Evolutionary conservation across 2,329 filamentous ascomycete genomes (phyloP).

Genomic region (Hypoxylon sp.): DNA sequence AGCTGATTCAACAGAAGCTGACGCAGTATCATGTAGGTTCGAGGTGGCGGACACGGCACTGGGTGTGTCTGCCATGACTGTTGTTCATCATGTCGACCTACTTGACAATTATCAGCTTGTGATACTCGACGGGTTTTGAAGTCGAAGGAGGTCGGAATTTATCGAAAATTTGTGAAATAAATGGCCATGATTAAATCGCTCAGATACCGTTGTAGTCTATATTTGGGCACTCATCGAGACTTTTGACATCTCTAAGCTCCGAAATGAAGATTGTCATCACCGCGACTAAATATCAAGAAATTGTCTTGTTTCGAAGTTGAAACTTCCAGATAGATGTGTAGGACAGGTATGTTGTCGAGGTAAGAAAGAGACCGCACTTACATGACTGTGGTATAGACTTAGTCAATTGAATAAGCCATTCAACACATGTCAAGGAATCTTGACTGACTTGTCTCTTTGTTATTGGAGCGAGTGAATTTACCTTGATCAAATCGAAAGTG

Average conservation of each 20-base stretch:
- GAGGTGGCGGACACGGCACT: conserved; percentile 42
- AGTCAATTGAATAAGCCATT: conserved; percentile 15
- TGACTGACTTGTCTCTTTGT: conserved; percentile 7
- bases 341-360: neutral
- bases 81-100: conserved; percentile 64
- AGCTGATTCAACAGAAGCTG: conserved; percentile 39
- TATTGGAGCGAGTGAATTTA: conserved; percentile 4
- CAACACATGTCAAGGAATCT: conserved; percentile 7
- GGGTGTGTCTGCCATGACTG: conserved; percentile 54
- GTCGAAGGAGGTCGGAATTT: neutral
- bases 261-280: conserved; percentile 73
- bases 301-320: neutral
- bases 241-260: conserved; percentile 72
- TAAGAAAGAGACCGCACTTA: conserved; percentile 27
- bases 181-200: conserved; percentile 64
- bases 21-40: conserved; percentile 34
- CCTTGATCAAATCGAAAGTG: neutral
- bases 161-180: neutral
- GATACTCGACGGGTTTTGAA: conserved; percentile 10
- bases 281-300: conserved; percentile 54
- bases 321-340: neutral
- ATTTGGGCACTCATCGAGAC: conserved; percentile 75
- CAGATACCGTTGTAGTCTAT: conserved; percentile 99
- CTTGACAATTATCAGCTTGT: conserved; percentile 37
- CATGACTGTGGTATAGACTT: conserved; percentile 12